Base-by-base conservation (phyloP, 805 yeast species). In the Schwanniomyces pseudopolymorphus region DNA sequence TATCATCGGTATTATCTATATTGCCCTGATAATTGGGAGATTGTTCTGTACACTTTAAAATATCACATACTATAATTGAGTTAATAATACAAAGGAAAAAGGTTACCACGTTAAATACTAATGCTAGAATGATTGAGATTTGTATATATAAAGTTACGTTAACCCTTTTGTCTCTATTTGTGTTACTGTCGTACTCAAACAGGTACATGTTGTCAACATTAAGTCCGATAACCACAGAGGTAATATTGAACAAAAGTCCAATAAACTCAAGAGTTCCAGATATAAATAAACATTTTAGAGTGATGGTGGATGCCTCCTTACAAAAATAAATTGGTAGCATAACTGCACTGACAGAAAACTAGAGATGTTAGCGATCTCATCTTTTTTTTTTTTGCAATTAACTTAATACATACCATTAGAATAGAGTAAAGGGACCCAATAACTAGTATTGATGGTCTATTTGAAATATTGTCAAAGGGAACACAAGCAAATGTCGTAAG, bases 401-500 rank as follows among this genome's bases (percentile, higher is more conserved):
- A 38, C 4, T 10, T 19, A 13, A 16, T 40, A 50, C 60, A 28
- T 52, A 63, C 66, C 61, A 57, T 52, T 3, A 58, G 22, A 2
- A 58, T 44, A 14, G 57, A 55, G 42, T 53, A 64, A 5, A 61
- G 14, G 20, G 50, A 47, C 3, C 66, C 41, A 1, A 62, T 44
- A 8, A 67, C 48, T 7, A 57, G 47, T 1, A 64, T 46, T 1
- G 58, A 24, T 0, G 75, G 75, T 9, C 75, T 51, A 39, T 66
- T 57, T 26, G 59, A 62, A 2, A 70, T 63, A 14, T 57, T 57
- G 16, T 67, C 71, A 43, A 66, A 66, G 1, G 75, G 74, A 11
- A 67, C 64, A 10, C 60, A 57, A 10, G 59, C 55, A 47, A 59
- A 70, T 9, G 62, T 51, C 13, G 56, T 42, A 17, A 67, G 46